Conservation (phyloP, 116 monocot species). For the Phalaenopsis hybrid region DNA sequence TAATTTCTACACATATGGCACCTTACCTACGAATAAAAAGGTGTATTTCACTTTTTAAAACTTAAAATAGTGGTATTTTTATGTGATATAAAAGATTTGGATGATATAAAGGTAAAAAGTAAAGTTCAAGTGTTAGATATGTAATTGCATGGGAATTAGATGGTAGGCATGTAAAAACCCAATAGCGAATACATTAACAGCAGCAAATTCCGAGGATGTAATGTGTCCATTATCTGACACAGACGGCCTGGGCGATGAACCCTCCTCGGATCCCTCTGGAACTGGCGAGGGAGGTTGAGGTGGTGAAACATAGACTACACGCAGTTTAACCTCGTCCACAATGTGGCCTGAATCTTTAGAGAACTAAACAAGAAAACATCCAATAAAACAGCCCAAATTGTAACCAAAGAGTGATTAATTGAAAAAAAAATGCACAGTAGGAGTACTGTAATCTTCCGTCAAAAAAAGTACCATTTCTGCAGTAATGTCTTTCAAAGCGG, state of each 20-base stretch:
- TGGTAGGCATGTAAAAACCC: not conserved
- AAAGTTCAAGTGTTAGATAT: too few species aligned
- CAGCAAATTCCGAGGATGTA: slow-evolving; percentile 21
- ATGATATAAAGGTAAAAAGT: too few species aligned
- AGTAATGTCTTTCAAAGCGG: slow-evolving; percentile 42
- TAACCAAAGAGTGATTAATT: not conserved
- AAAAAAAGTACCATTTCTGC: slow-evolving; percentile 44
- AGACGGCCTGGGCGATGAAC: slow-evolving; percentile 65
- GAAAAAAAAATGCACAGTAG: slow-evolving; percentile 7
- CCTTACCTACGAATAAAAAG: too few species aligned
- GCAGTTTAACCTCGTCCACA: slow-evolving; percentile 70
- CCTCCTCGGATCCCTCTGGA: slow-evolving; percentile 82
- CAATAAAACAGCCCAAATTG: not conserved
- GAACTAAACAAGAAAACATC: slow-evolving; percentile 37
- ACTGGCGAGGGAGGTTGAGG: slow-evolving; percentile 81
- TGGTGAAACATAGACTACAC: slow-evolving; percentile 73
- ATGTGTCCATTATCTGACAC: slow-evolving; percentile 43
- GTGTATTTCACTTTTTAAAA: too few species aligned
- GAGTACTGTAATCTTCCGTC: not conserved
- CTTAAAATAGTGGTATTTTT: too few species aligned
- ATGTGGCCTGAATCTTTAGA: slow-evolving; percentile 61
- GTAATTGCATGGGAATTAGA: too few species aligned
- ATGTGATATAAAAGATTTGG: too few species aligned
- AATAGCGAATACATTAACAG: slow-evolving; percentile 27
- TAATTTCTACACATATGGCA: too few species aligned